Base-by-base conservation (phyloP, 2,329 filamentous ascomycete genomes). In the Arthrobotrys conoides region DNA sequence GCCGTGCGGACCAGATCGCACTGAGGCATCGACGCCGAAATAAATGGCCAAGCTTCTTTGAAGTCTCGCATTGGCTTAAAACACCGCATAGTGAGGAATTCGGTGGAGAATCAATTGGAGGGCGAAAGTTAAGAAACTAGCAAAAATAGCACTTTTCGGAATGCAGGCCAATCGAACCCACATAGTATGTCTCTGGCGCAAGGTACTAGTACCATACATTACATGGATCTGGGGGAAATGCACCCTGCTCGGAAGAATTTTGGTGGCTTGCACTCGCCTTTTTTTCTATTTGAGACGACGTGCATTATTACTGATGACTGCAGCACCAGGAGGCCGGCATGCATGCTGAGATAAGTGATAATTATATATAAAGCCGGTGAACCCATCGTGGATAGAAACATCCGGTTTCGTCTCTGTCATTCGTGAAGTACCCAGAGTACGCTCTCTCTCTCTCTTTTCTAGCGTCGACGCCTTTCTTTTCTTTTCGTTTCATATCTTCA, bases 91-190 rank as follows among this genome's bases (percentile, higher is more conserved):
- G 22, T 30, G 20, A 30, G 38, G 63, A 38, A 48, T 30, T 30
- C 71, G 22, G 16, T 44, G 63, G 71, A 68, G 71, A 75, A 68
- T 75, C 68, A 75, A 57, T 44, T 61, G 57, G 57, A 61, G 57
- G 36, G 20, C 36, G 57, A 44, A 46, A 20, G 44, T 10, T 41
- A 41, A 24, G 36, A 59, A 44, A 61, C 20, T 5, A 65, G 44
- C 53, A 55, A 38, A 73, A 75, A 63, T 75, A 75, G 63, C 30
- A 68, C 30, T 44, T 46, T 55, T 57, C 63, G 71, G 71, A 75
- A 75, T 75, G 71, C 53, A 66, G 9, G 48, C 57, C 27, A 65
- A 20, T 57, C 5, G 22, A 55, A 12, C 57, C n/a, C n/a, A n/a
- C n/a, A n/a, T n/a, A n/a, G n/a, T 27, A 24, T 49, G 63, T 41